Evolutionary conservation across 495 filamentous ascomycete species (phyloP), one percentile per base, ranked within the genome.

Genomic region (Achaetomiella virescens): DNA sequence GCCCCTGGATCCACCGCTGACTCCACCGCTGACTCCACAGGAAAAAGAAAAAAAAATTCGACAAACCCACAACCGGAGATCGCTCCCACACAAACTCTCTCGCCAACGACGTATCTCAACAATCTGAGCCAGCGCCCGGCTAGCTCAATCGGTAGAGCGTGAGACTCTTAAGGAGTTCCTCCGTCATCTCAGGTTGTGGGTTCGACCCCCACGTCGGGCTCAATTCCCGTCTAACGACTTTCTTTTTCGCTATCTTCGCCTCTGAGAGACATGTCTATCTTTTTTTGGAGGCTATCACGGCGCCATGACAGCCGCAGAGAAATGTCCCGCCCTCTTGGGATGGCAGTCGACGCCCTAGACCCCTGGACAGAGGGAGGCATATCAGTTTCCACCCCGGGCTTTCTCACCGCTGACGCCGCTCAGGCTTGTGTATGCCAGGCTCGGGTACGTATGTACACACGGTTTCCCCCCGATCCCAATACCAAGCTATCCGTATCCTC

Each of bases 141-240:
- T 87, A 86, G 83, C 83, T 87, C 84, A 86, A 86, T 87, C 83
- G 83, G 83, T 84, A 86, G 84, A 86, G 84, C 84, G 84, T 86
- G 80, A 84, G 84, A 86, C 84, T 87, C 83, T 87, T 87, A 86
- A 83, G 36, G 55, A 56, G 44, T 12, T 4, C 38, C 48, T 59
- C 56, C 44, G 38, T 38, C 22, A 61, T 61, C 59, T 61, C 59
- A 61, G 59, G 59, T 61, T 61, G 59, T 57, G 59, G 59, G 59
- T 61, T 61, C 59, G 59, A 61, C 59, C 59, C 59, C 59, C 59
- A 57, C 59, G 59, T 61, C 54, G 54, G 59, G 59, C 59, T 61
- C 59, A 58, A 61, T 61, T 58, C 59, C 59, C 59, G 59, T 33
- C 57, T 31, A 17, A 27, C 14, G 35, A 48, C 33, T 46, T 21